These are phyloP conservation scores for Lindgomyces ingoldianus DNA, from an alignment of 495 filamentous ascomycete genomes.

Conservation along the genomic window DNA sequence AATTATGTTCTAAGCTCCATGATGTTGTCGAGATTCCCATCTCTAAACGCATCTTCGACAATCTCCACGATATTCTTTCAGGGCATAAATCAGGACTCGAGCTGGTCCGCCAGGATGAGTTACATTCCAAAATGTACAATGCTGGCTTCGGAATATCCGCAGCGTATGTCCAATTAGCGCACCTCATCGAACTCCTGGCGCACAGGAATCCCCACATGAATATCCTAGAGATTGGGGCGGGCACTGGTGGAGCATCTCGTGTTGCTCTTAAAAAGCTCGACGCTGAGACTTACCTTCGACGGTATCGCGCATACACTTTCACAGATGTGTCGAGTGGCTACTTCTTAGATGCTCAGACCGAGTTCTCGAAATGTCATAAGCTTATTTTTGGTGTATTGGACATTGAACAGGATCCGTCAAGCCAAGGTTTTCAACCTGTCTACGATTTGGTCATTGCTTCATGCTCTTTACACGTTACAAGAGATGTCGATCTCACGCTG, in stretches of 20 bases:
- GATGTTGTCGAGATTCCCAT: background rate
- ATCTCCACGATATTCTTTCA: background rate
- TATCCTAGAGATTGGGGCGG: background rate
- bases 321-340: background rate
- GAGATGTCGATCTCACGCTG: slow-evolving; percentile 2
- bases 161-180: background rate
- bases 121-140: too few species aligned
- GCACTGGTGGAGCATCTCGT: background rate
- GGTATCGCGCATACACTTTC: background rate
- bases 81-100: background rate
- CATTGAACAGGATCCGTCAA: slow-evolving; percentile 16
- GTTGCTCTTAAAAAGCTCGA: background rate
- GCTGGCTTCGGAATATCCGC: background rate
- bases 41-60: background rate
- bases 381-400: slow-evolving; percentile 16
- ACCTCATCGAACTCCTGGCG: background rate
- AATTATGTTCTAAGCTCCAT: background rate
- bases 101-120: too few species aligned
- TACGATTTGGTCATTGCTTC: slow-evolving; percentile 30
- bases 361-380: background rate
- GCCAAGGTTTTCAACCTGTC: slow-evolving; percentile 9
- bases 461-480: slow-evolving; percentile 12
- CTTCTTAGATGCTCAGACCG: background rate
- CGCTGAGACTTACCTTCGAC: background rate
- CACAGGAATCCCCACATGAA: slow-evolving; percentile 1